phyloP scores from a whole-genome alignment of 345 rosid species.

The Odontarrhena argentea region DNA sequence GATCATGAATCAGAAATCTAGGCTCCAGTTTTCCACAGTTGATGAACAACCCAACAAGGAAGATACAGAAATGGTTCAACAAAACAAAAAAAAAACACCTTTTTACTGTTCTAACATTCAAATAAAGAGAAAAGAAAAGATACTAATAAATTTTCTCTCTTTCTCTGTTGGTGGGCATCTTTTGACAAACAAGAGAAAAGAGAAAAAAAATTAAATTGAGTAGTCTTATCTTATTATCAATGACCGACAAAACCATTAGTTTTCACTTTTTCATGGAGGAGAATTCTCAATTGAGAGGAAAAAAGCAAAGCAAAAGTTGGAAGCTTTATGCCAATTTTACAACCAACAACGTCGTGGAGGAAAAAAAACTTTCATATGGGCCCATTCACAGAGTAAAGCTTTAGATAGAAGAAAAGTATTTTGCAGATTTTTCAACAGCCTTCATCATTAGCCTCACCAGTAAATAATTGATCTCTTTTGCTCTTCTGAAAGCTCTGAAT shows the following conservation, averaged over 20 bases:
- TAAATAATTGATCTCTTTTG: constrained; percentile 23
- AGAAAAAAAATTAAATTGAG: constrained; percentile 6
- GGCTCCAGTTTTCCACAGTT: constrained; percentile 27
- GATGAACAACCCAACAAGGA: constrained; percentile 32
- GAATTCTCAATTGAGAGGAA: constrained; percentile 37
- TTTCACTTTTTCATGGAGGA: constrained; percentile 16
- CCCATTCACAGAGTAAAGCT: constrained; percentile 38
- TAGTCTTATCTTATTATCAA: constrained; percentile 17
- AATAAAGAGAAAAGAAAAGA: constrained; percentile 28
- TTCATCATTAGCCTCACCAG: constrained; percentile 35
- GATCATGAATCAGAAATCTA: constrained; percentile 19
- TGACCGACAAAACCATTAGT: constrained; percentile 41
- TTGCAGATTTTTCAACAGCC: constrained; percentile 36
- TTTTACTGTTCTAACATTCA: constrained; percentile 33
- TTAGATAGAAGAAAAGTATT: constrained; percentile 43
- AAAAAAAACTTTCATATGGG: constrained; percentile 29
- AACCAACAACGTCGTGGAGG: constrained; percentile 34
- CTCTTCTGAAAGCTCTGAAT: constrained; percentile 40
- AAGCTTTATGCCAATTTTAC: constrained; percentile 41
- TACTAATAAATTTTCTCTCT: not conserved
- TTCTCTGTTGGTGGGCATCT: constrained; percentile 42
- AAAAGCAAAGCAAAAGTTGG: constrained; percentile 30
- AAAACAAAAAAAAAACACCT: constrained; percentile 8
- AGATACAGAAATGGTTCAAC: constrained; percentile 21
- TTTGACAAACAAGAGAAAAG: constrained; percentile 31